Conservation (phyloP, 345 rosid species). For the Noccaea bulbosa region DNA sequence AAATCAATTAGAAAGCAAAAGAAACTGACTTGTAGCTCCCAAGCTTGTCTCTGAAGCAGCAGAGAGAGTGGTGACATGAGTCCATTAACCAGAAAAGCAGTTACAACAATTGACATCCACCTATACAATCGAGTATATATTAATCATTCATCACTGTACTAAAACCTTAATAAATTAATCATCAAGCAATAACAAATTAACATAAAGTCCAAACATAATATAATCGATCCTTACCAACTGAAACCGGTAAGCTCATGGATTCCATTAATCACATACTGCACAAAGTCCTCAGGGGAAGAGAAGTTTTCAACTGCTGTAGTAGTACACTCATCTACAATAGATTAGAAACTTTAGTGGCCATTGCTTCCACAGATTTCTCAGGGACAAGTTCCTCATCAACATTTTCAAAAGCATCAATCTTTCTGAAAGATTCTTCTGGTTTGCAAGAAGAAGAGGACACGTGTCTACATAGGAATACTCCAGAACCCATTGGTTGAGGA, state of each 20-base stretch:
- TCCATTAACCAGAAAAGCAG: slow-evolving; percentile 45
- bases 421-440: slow-evolving; percentile 31
- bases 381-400: slow-evolving; percentile 35
- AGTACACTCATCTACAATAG: slow-evolving; percentile 28
- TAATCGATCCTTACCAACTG: slow-evolving; percentile 46
- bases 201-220: background rate
- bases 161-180: background rate
- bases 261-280: slow-evolving; percentile 52
- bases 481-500: slow-evolving; percentile 5
- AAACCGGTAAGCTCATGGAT: slow-evolving; percentile 56
- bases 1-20: slow-evolving; percentile 4
- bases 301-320: slow-evolving; percentile 53
- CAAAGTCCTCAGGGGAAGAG: slow-evolving; percentile 48
- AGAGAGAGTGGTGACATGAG: slow-evolving; percentile 37
- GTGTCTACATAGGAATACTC: slow-evolving; percentile 16
- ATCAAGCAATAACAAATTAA: background rate
- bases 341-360: background rate
- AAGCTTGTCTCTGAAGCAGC: slow-evolving; percentile 25
- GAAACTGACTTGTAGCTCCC: slow-evolving; percentile 40
- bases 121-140: slow-evolving; percentile 17
- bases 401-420: slow-evolving; percentile 34
- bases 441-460: slow-evolving; percentile 26
- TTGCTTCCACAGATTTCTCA: slow-evolving; percentile 33
- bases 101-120: slow-evolving; percentile 50
- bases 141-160: background rate